A percentile compares a stretch with the other conserved stretches of the same genome.
Conservation (phyloP, 2,329 filamentous ascomycete species). For the Pezicula neosporulosa region DNA sequence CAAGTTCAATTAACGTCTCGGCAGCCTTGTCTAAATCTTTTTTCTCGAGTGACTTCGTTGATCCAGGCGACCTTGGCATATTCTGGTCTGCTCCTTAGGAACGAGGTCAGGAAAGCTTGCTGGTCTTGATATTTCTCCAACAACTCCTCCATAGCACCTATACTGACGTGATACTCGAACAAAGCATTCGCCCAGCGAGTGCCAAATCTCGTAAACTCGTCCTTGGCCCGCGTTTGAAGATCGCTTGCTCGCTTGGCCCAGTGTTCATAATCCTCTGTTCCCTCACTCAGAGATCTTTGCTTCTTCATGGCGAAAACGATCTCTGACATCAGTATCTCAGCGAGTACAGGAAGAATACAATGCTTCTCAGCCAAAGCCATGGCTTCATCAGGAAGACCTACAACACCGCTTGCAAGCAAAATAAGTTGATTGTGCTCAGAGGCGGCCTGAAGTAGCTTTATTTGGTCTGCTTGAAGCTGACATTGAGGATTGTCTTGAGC, state of each 20-base stretch:
- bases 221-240: conserved; percentile 27
- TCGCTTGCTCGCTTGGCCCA: conserved; percentile 3
- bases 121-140: conserved; percentile 70
- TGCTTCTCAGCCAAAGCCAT: conserved; percentile 61
- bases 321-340: conserved; percentile 36
- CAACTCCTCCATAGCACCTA: conserved; percentile 62
- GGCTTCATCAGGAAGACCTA: conserved; percentile 50
- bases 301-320: conserved; percentile 7
- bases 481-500: conserved; percentile 46
- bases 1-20: conserved; percentile 66
- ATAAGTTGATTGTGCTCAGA: conserved; percentile 43
- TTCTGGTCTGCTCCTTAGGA: conserved; percentile 67
- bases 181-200: conserved; percentile 61
- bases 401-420: conserved; percentile 39
- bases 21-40: conserved; percentile 73
- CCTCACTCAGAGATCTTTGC: not conserved
- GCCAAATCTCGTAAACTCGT: conserved; percentile 47
- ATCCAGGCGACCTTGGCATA: conserved; percentile 88
- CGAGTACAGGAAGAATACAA: conserved; percentile 59
- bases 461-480: conserved; percentile 41
- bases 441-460: conserved; percentile 38
- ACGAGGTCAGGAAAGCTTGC: conserved; percentile 69
- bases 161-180: conserved; percentile 73
- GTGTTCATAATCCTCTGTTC: conserved; percentile 5
- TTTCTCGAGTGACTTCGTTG: conserved; percentile 78